These are phyloP conservation scores for Kondoa subrosea DNA, from an alignment of 768 basidiomycete genomes.

Conservation along the genomic window DNA sequence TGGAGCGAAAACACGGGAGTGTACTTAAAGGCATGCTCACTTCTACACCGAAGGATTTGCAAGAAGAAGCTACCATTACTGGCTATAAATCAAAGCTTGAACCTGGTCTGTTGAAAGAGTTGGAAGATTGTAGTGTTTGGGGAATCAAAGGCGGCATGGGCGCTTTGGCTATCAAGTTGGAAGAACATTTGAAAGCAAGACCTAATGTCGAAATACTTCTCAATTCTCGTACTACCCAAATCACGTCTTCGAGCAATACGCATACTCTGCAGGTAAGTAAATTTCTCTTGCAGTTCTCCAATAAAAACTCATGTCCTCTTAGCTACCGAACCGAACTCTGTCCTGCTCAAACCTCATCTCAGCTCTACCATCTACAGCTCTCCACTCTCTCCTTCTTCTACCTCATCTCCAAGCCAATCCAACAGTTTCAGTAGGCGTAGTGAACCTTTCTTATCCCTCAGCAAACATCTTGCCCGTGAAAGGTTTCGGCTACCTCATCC, in stretches of 20 bases:
- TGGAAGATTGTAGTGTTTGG: conserved; percentile 49
- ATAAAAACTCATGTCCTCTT: conserved; percentile 10
- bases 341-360: conserved; percentile 51
- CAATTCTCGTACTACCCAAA: conserved; percentile 35
- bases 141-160: conserved; percentile 64
- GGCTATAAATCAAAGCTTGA: neutral
- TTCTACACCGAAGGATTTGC: conserved; percentile 13
- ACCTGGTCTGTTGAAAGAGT: conserved; percentile 12
- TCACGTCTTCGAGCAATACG: conserved; percentile 21
- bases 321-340: neutral
- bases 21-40: conserved; percentile 44
- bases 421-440: conserved; percentile 62
- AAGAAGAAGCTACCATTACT: conserved; percentile 19
- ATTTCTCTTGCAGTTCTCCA: conserved; percentile 10
- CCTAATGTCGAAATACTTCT: conserved; percentile 47
- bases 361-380: conserved; percentile 47
- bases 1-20: conserved; percentile 52
- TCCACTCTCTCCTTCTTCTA: conserved; percentile 38
- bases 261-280: conserved; percentile 2
- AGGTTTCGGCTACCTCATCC: conserved; percentile 89
- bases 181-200: conserved; percentile 34
- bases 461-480: conserved; percentile 39
- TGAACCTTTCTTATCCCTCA: conserved; percentile 65
- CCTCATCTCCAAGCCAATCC: conserved; percentile 48
- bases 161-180: conserved; percentile 47